Evolutionary conservation across 768 basidiomycete genomes (phyloP), one percentile per base, ranked within the genome.

Genomic region (Pisolithus albus): DNA sequence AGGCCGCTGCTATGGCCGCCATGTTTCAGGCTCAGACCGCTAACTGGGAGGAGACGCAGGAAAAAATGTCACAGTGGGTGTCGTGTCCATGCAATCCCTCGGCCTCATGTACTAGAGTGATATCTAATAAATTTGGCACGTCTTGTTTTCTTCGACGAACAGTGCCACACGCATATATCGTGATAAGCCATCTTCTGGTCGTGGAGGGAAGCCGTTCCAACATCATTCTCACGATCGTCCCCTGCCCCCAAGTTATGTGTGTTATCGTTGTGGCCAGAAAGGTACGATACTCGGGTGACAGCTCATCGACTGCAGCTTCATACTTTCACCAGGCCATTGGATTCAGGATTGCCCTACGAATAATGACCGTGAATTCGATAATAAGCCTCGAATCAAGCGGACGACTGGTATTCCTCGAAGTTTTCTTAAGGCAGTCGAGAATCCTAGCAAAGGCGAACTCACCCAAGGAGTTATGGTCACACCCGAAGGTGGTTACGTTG

Each of bases 1-100:
- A 98, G 67, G 89, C 87, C 28, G 89, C 87, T n/a, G 87, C 91
- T 34, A 89, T 99, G 78, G 88, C 86, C n/a, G 94, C 94, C 60
- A 96, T 99, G 90, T 94, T 98, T 69, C 86, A 90, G 69, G 88
- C 88, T 54, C 89, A 92, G 71, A 84, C 84, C 38, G 84, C 89
- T 57, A 90, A 93, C 70, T 99, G 95, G 96, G 88, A 96, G 75
- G 89, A 94, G 80, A 87, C 93, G 64, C 92, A 97, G 75, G 93
- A 97, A 79, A 92, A 95, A 80, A 97, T 99, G 94, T 88, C 93
- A 66, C 86, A 92, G 96, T 99, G 77, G 77, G 94, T 93, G 75
- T 82, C 72, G 74, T 76, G 77, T 78, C 66, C 68, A 61, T 62
- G 64, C 67, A 66, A 73, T 75, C 73, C 69, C 77, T 72, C 75